Conservation (phyloP, 2,329 filamentous ascomycete species). For the Ophidiomyces ophidiicola region DNA sequence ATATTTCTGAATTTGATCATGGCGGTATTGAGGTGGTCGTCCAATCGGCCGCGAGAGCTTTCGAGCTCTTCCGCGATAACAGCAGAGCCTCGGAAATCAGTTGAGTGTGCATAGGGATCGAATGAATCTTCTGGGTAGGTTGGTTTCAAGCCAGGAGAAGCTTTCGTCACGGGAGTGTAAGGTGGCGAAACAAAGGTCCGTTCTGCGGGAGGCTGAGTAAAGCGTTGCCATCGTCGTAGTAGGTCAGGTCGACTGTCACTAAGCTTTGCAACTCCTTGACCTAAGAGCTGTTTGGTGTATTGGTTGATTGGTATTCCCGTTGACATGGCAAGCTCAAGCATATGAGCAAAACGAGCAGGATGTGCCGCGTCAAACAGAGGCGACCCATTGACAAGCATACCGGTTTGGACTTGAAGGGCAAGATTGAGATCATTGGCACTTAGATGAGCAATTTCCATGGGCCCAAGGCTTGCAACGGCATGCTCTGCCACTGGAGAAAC, state of each 20-base stretch:
- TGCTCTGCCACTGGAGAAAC: slow-evolving; percentile 49
- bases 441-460: slow-evolving; percentile 47
- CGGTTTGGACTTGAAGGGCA: slow-evolving; percentile 49
- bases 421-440: slow-evolving; percentile 42
- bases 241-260: slow-evolving; percentile 36
- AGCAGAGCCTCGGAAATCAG: slow-evolving; percentile 86
- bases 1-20: slow-evolving; percentile 81
- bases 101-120: slow-evolving; percentile 81
- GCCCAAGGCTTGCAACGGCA: slow-evolving; percentile 47
- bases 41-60: slow-evolving; percentile 59
- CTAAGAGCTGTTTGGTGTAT: slow-evolving; percentile 45
- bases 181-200: slow-evolving; percentile 31
- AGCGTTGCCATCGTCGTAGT: slow-evolving; percentile 46
- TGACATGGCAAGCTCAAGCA: slow-evolving; percentile 47
- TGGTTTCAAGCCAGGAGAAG: slow-evolving; percentile 41
- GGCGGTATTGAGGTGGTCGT: slow-evolving; percentile 65
- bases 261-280: slow-evolving; percentile 46
- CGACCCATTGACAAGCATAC: slow-evolving; percentile 32
- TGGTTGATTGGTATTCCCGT: slow-evolving; percentile 43
- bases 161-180: slow-evolving; percentile 34
- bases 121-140: slow-evolving; percentile 66
- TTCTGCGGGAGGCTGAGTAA: slow-evolving; percentile 25
- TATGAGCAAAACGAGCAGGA: slow-evolving; percentile 48
- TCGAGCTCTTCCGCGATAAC: slow-evolving; percentile 84
- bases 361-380: slow-evolving; percentile 44